Conservation (phyloP, 2,329 filamentous ascomycete genomes). For the Fusarium sterilihyphosum region DNA sequence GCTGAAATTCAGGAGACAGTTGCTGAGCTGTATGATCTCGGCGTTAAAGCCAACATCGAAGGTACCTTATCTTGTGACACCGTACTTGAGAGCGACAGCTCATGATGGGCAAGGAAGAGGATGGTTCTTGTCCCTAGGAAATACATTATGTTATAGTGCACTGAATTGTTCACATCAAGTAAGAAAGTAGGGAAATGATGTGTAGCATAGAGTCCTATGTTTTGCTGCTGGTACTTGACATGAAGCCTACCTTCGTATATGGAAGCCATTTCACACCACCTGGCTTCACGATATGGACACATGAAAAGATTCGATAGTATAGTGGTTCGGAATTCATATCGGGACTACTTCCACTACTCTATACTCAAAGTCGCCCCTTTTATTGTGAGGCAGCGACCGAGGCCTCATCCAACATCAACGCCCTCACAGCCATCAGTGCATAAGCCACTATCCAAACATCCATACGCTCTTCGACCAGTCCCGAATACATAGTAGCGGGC, state of each 20-base stretch:
- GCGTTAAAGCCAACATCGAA: no score
- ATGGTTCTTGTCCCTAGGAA: no score
- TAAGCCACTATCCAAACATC: slow-evolving; percentile 12
- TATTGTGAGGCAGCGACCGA: not conserved
- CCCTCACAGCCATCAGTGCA: not conserved
- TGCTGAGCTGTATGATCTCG: not conserved
- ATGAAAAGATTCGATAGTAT: not conserved
- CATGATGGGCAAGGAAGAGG: not conserved
- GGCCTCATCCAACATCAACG: slow-evolving; percentile 16
- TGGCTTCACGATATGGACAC: not conserved
- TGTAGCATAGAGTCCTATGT: not conserved
- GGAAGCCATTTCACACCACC: no score
- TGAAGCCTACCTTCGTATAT: not conserved
- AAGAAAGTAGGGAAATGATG: not conserved
- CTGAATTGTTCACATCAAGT: not conserved
- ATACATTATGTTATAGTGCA: not conserved
- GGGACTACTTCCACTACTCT: slow-evolving; percentile 12
- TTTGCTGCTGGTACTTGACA: not conserved
- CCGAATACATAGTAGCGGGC: not conserved
- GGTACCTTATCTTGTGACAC: no score
- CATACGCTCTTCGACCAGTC: not conserved
- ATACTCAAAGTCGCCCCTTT: slow-evolving; percentile 7
- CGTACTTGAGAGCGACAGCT: not conserved
- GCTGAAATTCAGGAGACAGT: not conserved
- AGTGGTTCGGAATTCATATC: slow-evolving; percentile 20